Evolutionary conservation across 805 yeast genomes (phyloP).

Genomic region (Metschnikowia koreensis): DNA sequence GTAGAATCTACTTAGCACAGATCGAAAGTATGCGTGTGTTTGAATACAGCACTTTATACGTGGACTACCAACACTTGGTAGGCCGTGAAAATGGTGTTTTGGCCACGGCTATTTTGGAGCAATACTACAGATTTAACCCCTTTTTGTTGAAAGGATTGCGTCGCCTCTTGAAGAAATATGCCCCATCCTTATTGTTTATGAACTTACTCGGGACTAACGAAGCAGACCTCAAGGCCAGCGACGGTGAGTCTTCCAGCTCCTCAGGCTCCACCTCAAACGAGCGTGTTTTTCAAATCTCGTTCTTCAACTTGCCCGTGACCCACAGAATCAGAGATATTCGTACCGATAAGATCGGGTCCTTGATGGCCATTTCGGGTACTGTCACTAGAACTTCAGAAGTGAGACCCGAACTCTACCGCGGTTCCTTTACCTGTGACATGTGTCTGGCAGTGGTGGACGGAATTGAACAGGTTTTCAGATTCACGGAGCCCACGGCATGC

Average conservation of each 20-base stretch:
- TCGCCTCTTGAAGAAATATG: constrained; percentile 67
- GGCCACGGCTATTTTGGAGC: constrained; percentile 86
- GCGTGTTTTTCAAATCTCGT: constrained; percentile 83
- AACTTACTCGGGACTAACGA: constrained; percentile 41
- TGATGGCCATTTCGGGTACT: constrained; percentile 86
- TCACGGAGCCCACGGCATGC: constrained; percentile 93
- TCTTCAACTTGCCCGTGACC: constrained; percentile 78
- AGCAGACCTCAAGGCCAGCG: constrained; percentile 32
- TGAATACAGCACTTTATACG: constrained; percentile 74
- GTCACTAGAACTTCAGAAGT: constrained; percentile 96
- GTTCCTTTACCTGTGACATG: constrained; percentile 83
- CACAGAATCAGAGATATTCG: constrained; percentile 86
- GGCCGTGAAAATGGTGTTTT: constrained; percentile 80
- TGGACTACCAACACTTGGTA: constrained; percentile 78
- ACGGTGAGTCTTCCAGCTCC: constrained; percentile 37
- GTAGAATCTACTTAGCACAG: constrained; percentile 71
- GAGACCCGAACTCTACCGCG: constrained; percentile 87
- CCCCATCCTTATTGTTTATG: constrained; percentile 59
- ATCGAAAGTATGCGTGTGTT: constrained; percentile 75
- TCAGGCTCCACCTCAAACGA: constrained; percentile 54
- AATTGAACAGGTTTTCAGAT: constrained; percentile 88
- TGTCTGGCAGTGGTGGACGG: constrained; percentile 85
- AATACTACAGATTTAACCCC: constrained; percentile 90
- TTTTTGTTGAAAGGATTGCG: constrained; percentile 74
- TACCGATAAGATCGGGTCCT: constrained; percentile 83